phyloP scores from a whole-genome alignment of 2,329 filamentous ascomycete species.

The Drechslerella stenobrocha region DNA sequence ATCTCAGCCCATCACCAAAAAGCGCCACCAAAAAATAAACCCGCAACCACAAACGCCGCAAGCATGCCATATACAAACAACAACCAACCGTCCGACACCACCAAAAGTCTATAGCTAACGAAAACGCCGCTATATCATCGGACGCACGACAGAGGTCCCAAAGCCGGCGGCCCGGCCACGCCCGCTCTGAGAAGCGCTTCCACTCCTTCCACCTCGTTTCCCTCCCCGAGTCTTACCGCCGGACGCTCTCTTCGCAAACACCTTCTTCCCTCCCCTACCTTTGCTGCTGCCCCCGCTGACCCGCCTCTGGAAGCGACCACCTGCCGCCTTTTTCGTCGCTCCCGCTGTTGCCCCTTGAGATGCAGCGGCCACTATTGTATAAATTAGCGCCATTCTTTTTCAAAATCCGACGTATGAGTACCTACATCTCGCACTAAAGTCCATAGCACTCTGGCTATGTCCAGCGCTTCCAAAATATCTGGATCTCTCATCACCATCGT shows the following conservation, averaged over 20 bases:
- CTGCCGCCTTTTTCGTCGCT: constrained; percentile 14
- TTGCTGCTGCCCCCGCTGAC: background rate
- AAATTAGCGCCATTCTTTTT: background rate
- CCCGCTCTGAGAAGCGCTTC: constrained; percentile 3
- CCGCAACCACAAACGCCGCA: background rate
- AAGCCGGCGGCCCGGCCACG: constrained; percentile 19
- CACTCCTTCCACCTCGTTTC: background rate
- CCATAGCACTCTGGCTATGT: constrained; percentile 17
- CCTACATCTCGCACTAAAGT: constrained; percentile 41
- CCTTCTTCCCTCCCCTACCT: constrained; percentile 28
- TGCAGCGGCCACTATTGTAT: constrained; percentile 33
- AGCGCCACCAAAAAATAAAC: too few relatives aligned
- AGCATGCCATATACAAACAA: constrained; percentile 1
- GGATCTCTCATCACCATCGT: constrained; percentile 23
- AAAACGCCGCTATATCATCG: constrained; percentile 25
- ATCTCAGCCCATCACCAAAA: too few relatives aligned
- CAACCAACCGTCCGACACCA: constrained; percentile 15
- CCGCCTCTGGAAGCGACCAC: constrained; percentile 9
- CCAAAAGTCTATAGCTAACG: background rate
- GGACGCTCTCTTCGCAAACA: constrained; percentile 20
- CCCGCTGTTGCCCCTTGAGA: constrained; percentile 21
- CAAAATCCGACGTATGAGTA: background rate
- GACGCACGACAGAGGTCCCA: constrained; percentile 17
- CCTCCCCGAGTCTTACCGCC: constrained; percentile 13
- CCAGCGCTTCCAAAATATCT: constrained; percentile 30